These are phyloP conservation scores for Fusarium penzigii DNA, from an alignment of 2,329 filamentous ascomycete genomes.

Conservation along the genomic window DNA sequence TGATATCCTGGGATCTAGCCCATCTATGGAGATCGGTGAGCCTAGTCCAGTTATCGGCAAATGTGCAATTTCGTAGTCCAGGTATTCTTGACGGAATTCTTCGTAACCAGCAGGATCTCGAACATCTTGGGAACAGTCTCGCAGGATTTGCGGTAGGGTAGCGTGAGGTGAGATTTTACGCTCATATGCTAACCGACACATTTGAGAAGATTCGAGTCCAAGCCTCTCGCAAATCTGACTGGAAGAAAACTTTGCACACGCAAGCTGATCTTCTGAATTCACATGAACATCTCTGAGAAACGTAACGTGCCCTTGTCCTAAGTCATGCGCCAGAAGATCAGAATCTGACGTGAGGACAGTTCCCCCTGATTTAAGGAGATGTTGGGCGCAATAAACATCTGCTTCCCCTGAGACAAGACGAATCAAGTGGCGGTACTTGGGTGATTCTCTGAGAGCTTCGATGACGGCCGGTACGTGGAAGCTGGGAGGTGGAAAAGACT, in stretches of 20 bases:
- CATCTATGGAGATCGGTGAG: conserved; percentile 13
- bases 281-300: conserved; percentile 67
- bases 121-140: conserved; percentile 26
- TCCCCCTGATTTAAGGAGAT: conserved; percentile 55
- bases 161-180: conserved; percentile 29
- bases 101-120: conserved; percentile 25
- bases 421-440: conserved; percentile 43
- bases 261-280: conserved; percentile 24
- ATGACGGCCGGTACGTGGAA: conserved; percentile 80
- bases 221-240: conserved; percentile 44
- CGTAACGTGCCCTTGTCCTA: conserved; percentile 65
- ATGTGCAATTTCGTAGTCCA: conserved; percentile 20
- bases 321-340: conserved; percentile 75
- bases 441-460: conserved; percentile 60
- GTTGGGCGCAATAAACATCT: conserved; percentile 74
- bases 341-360: conserved; percentile 81
- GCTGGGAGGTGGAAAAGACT: conserved; percentile 51
- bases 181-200: conserved; percentile 40
- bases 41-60: conserved; percentile 17
- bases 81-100: conserved; percentile 36
- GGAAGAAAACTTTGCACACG: conserved; percentile 33
- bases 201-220: conserved; percentile 36
- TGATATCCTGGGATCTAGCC: conserved; percentile 41
- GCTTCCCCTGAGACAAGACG: conserved; percentile 80
- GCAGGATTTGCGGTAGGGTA: conserved; percentile 32